Base-by-base conservation (phyloP, 805 yeast species). In the Zygotorulaspora danielsina region DNA sequence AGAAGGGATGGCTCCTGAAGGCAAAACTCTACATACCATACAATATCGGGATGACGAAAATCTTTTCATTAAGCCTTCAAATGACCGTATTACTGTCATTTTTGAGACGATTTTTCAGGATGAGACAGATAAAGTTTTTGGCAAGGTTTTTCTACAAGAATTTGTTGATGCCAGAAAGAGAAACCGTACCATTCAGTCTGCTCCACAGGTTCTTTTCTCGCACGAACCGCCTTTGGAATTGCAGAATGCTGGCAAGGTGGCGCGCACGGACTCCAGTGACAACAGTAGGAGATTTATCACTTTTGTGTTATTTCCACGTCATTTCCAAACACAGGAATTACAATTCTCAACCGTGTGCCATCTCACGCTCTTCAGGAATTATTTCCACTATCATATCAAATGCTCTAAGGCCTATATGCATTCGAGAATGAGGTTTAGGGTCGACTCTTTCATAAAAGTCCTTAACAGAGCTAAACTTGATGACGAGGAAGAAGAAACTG, bases 381-480 rank as follows among this genome's bases (percentile, higher is more conserved):
- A 90, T 68, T 93, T 93, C 82, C 99, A 93, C 65, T 93, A 90
- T 66, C 99, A 93, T 62, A 93, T 93, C 70, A 93, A 93, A 69
- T 90, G 97, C 65, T 88, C 96, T 45, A 93, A 93, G 72, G 97
- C 98, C 24, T 93, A 85, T 67, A 80, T 93, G 81, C 99, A 93
- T 66, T 87, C 96, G 36, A 81, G 99, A 72, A 93, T 93, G 99
- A 79, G 99, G 65, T 86, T 73, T 66, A 78, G 98, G 57, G 97
- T 93, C 17, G 81, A 84, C 52, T 93, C 94, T 55, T 93, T 89
- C 70, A 76, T 89, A 60, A 93, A 93, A 72, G 90, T 93, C 21
- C 78, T 93, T 67, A 93, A 93, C 70, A 77, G 99, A 59, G 98
- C 98, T 20, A 88, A 89, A 66, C 90, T 96, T 19, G 99, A 93